Percentiles rank a stretch among this genome's conserved stretches.
Conservation (phyloP, 2,329 filamentous ascomycete species). For the Botryotinia narcissicola region DNA sequence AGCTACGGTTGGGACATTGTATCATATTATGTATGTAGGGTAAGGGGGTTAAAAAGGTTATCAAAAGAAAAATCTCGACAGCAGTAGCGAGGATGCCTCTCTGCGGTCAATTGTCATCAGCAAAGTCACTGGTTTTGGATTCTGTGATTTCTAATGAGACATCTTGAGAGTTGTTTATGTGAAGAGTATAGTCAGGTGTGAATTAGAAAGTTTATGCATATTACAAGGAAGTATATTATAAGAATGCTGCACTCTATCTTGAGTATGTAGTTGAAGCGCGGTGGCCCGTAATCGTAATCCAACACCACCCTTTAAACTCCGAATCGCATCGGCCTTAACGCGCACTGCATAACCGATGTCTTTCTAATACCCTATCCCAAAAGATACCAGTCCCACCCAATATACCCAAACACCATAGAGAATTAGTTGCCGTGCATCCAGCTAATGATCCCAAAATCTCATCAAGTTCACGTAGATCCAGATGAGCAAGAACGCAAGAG, state of each 20-base stretch:
- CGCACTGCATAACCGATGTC: constrained; percentile 34
- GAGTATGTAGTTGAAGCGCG: not conserved
- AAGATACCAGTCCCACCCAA: constrained; percentile 5
- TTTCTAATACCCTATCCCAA: constrained; percentile 20
- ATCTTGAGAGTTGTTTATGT: not conserved
- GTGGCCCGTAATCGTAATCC: constrained; percentile 17
- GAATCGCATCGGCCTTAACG: constrained; percentile 25
- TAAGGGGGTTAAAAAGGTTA: not conserved
- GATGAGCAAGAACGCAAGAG: constrained; percentile 24
- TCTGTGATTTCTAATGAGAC: not conserved
- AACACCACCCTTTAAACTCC: constrained; percentile 24
- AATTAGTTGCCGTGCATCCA: not conserved
- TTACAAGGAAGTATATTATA: constrained; percentile 15
- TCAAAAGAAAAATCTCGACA: not conserved
- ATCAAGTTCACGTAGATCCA: constrained; percentile 22
- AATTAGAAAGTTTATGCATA: constrained; percentile 6
- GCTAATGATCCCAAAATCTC: constrained; percentile 12
- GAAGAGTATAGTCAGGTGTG: not conserved
- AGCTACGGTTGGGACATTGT: not conserved
- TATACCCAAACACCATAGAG: constrained; percentile 13
- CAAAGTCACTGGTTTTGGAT: not conserved
- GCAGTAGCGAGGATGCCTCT: not conserved
- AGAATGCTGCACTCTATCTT: not conserved
- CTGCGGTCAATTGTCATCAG: not conserved
- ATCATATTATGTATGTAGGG: not conserved